Evolutionary conservation across 2,329 filamentous ascomycete genomes (phyloP).

Genomic region (Acephala macrosclerotiorum): DNA sequence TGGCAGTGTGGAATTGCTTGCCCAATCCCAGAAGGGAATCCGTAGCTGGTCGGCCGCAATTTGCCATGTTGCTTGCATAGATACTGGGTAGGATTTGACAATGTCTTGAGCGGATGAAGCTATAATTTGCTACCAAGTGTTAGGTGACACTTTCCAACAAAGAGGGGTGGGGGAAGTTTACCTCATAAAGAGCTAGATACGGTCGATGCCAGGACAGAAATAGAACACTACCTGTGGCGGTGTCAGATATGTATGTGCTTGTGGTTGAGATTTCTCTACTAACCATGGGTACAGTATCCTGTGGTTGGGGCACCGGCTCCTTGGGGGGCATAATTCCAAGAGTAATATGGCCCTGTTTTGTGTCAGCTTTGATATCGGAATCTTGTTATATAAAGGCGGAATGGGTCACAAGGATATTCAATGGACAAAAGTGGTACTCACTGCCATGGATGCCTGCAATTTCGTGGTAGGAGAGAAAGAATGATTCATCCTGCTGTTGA

Average conservation of each 20-base stretch:
- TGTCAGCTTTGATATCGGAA: constrained; percentile 24
- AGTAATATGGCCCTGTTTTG: constrained; percentile 34
- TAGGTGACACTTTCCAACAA: background rate
- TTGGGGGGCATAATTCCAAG: constrained; percentile 37
- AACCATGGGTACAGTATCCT: constrained; percentile 43
- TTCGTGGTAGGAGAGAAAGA: constrained; percentile 36
- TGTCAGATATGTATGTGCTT: constrained; percentile 9
- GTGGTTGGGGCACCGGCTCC: constrained; percentile 22
- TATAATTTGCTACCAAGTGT: constrained; percentile 56
- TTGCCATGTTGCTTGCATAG: constrained; percentile 47
- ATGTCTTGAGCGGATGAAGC: constrained; percentile 54
- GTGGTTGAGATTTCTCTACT: background rate
- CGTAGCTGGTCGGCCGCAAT: constrained; percentile 50
- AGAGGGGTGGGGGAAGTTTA: constrained; percentile 36
- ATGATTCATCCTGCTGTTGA: constrained; percentile 26
- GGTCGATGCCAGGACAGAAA: constrained; percentile 61
- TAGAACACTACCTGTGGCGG: constrained; percentile 29
- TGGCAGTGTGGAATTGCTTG: constrained; percentile 51
- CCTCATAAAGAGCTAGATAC: constrained; percentile 62
- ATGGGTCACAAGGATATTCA: background rate
- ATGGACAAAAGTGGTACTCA: constrained; percentile 14
- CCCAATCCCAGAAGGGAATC: constrained; percentile 59
- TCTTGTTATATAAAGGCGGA: constrained; percentile 17
- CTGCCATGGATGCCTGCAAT: constrained; percentile 34
- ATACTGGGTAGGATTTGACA: constrained; percentile 44